Evolutionary conservation across 768 basidiomycete genomes (phyloP), one percentile per base, ranked within the genome.

Genomic region (Boletellus ananiceps): DNA sequence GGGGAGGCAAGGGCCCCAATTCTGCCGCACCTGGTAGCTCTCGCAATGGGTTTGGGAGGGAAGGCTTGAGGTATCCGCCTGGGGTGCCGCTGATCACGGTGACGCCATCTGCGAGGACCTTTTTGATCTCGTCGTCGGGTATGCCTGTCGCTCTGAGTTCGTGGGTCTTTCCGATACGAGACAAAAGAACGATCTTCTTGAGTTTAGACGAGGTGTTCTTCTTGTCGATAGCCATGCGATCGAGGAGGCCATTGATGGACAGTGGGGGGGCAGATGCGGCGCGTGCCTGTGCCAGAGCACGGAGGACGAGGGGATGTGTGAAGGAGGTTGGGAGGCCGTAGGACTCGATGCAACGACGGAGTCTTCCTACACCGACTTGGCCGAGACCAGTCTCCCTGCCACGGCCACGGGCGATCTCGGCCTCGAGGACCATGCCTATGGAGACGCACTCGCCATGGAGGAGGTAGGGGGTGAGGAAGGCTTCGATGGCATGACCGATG

Each of bases 401-500:
- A 59, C 94, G 78, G 55, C 84, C 85, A 8, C 96, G 77, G 3
- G 96, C 86, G 37, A 98, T 78, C 68, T 99, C 95, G 14, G 88
- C 95, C 67, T 99, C 96, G 39, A 98, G 81, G 47, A 98, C 86
- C 86, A 97, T 98, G 4, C 96, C 96, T 23, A 98, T 79, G 49
- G 86, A 83, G 61, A 99, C 84, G 59, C 95, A 97, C 69, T 99
- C 96, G 37, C 96, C 96, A 58, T 99, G 96, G 11, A 99, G 81
- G 54, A 97, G 87, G 14, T 84, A 79, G 16, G 95, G 95, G 0
- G 95, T 95, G 48, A 98, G 73, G 34, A 98, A 82, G 8, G 93
- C 96, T 71, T 99, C 96, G 61, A 98, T 94, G 14, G 95, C 96
- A 71, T 99, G 96, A 0, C 96, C 96, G 60, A 99, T 94, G 37